phyloP scores from a whole-genome alignment of 2,329 filamentous ascomycete genomes.

The Diaporthe nobilis region DNA sequence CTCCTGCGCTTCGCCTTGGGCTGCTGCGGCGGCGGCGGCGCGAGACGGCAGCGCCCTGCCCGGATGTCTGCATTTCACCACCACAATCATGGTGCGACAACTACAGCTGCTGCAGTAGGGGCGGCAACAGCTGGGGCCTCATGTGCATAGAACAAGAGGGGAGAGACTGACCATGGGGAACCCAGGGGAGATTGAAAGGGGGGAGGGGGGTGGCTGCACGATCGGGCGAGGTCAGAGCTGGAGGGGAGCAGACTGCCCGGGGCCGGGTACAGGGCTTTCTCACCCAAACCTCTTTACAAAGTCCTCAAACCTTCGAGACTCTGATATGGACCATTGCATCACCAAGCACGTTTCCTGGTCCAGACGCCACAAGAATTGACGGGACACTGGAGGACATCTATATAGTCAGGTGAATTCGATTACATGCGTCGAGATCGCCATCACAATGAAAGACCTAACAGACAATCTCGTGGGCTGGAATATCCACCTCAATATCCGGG shows the following conservation, averaged over 20 bases:
- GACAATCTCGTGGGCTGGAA: too few species aligned
- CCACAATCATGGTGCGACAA: not conserved
- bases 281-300: too few species aligned
- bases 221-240: not conserved
- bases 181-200: not conserved
- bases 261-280: too few species aligned
- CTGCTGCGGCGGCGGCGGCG: not conserved
- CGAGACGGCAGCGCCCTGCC: not conserved
- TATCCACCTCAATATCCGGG: too few species aligned
- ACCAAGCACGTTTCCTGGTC: too few species aligned
- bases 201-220: not conserved
- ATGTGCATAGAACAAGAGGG: not conserved
- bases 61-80: not conserved
- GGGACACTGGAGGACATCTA: too few species aligned
- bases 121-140: not conserved
- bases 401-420: too few species aligned
- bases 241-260: not conserved
- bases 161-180: not conserved
- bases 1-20: not conserved
- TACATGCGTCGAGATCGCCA: too few species aligned
- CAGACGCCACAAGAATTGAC: too few species aligned
- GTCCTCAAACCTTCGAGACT: too few species aligned
- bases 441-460: too few species aligned
- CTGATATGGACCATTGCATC: too few species aligned
- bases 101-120: not conserved